Evolutionary conservation across 176 grass and related monocot genomes (phyloP).

Genomic region (Metroxylon sagu): DNA sequence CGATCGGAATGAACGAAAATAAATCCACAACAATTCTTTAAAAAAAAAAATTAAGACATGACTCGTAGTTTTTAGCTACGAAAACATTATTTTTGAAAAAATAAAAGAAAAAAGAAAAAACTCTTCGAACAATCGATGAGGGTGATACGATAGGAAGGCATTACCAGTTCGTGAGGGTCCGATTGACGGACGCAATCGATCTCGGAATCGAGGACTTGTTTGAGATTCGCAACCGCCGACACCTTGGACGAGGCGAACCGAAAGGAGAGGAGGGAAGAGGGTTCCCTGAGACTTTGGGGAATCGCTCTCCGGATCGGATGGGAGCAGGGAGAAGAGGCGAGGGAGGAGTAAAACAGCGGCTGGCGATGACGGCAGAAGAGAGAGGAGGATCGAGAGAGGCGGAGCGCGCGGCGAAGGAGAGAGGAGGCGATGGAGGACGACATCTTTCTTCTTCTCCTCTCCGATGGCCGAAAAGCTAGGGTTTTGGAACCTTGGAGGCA

Average conservation of each 20-base stretch:
- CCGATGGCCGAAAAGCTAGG: background rate
- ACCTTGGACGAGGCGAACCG: constrained; percentile 42
- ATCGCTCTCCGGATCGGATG: constrained; percentile 1
- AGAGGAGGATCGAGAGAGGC: background rate
- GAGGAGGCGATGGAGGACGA: constrained; percentile 32
- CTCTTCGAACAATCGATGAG: too few relatives aligned
- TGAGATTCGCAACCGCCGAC: constrained; percentile 43
- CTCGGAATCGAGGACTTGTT: constrained; percentile 60
- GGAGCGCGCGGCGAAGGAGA: constrained; percentile 30
- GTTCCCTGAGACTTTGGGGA: background rate
- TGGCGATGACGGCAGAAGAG: background rate
- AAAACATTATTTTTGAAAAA: too few relatives aligned
- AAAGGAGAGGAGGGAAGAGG: constrained; percentile 1
- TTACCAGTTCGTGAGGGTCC: constrained; percentile 20
- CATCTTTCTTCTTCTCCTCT: constrained; percentile 8
- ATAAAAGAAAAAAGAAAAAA: too few relatives aligned
- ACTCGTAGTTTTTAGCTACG: too few relatives aligned
- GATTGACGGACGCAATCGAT: constrained; percentile 39
- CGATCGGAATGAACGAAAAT: too few relatives aligned
- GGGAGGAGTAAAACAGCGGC: constrained; percentile 11
- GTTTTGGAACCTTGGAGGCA: background rate
- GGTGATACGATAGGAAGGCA: too few relatives aligned
- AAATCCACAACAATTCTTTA: too few relatives aligned
- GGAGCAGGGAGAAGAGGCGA: background rate
- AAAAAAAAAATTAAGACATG: too few relatives aligned